Percentiles rank a stretch among this genome's conserved stretches.
These are phyloP conservation scores for Dendrothele bispora DNA, from an alignment of 768 basidiomycete genomes.

Conservation along the genomic window DNA sequence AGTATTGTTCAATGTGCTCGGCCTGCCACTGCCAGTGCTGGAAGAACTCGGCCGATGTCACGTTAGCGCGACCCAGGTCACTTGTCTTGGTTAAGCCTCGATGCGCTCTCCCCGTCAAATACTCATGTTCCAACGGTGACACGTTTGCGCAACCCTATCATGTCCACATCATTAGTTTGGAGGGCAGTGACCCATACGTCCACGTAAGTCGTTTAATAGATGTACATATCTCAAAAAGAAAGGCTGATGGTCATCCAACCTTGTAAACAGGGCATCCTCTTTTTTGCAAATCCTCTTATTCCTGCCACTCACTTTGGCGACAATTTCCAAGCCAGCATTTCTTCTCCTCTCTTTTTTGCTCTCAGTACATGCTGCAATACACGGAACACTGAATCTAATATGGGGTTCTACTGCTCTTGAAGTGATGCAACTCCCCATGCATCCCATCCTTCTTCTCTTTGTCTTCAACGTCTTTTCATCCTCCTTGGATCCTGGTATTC, in stretches of 20 bases:
- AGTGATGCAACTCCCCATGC: conserved; percentile 82
- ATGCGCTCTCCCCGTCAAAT: too few species aligned
- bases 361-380: conserved; percentile 74
- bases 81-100: too few species aligned
- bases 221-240: neutral
- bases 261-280: conserved; percentile 59
- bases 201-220: neutral
- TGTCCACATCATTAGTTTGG: conserved; percentile 7
- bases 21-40: too few species aligned
- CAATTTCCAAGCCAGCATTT: conserved; percentile 78
- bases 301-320: conserved; percentile 81
- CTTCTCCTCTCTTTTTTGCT: conserved; percentile 79
- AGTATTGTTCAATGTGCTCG: too few species aligned
- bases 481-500: conserved; percentile 55
- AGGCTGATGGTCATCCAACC: neutral
- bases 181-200: conserved; percentile 6
- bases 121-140: too few species aligned
- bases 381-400: conserved; percentile 74
- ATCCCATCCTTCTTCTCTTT: conserved; percentile 82
- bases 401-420: conserved; percentile 73
- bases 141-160: neutral
- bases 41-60: too few species aligned
- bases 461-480: conserved; percentile 84
- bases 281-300: conserved; percentile 81
- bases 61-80: too few species aligned